Base-by-base conservation (phyloP, 2,329 filamentous ascomycete genomes). In the Aschersonia sp. region DNA sequence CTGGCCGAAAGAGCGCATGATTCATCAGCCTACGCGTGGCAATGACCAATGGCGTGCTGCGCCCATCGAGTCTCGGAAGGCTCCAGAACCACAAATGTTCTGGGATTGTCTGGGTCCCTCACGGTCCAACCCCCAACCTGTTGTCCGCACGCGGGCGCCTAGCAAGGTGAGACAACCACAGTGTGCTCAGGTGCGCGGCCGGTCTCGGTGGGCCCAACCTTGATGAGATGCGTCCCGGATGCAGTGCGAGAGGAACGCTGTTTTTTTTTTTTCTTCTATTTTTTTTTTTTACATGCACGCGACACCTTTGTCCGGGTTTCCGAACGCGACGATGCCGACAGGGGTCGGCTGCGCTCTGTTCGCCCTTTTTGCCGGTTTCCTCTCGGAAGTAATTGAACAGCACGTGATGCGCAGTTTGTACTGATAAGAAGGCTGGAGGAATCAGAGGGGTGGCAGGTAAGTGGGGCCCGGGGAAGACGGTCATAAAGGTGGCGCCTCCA, bases 31-130 rank as follows among this genome's bases (percentile, higher is more conserved):
- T 59, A 59, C 29, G 32, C 43, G 33, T 33, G 14, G 14, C 31
- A 35, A n/a, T 11, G 44, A 22, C 44, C 42, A 47, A 42, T 59
- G 40, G 54, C 47, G 51, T 46, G 44, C 33, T 29, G 6, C 8
- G 14, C n/a, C 22, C n/a, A 46, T 44, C 49, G 39, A 48, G 49
- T 50, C 53, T 47, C 54, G 54, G 64, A 67, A 67, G 59, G 60
- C 62, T 66, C 64, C 63, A 67, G 64, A 67, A 66, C 42, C 53
- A 49, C 44, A 39, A 39, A 30, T 44, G 10, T 29, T 6, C 29
- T 44, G 42, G 35, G 12, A 37, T 37, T 37, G 4, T 37, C 35
- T 8, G 8, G 12, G 35, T 37, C 8, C 8, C 8, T 9, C 12
- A 12, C 35, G 8, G 12, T 8, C 35, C 35, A 8, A 37, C 35